Evolutionary conservation across 495 filamentous ascomycete species (phyloP), one percentile per base, ranked within the genome.

Genomic region (Neurospora africana): DNA sequence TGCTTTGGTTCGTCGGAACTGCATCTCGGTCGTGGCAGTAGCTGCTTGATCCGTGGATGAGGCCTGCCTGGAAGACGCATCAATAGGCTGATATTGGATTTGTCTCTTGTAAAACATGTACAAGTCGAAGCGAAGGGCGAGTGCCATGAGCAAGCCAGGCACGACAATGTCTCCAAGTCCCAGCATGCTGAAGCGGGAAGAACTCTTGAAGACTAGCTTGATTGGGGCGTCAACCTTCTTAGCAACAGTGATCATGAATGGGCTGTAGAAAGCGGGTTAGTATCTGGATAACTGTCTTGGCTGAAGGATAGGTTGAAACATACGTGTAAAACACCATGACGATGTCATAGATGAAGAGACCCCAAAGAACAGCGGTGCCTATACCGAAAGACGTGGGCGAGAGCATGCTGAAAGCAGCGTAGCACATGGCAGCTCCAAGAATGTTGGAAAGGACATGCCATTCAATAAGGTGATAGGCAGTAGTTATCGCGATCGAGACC

Each of bases 311-410:
- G n/a, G 10, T 21, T 53, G 30, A 43, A 11, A 81, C 86, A 77
- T 79, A 88, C 84, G 95, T 99, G 80, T 92, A 99, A 78, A 98
- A 99, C 70, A 99, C 95, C 82, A 98, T 96, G 78, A 94, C 91
- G 69, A 99, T 95, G 75, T 99, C 95, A 76, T 99, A 99, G 76
- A 95, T 86, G 79, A 98, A 98, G 19, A 99, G 84, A 0, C 90
- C 91, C 4, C 80, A 83, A 0, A 98, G 84, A 38, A 99, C 89
- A 35, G 93, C 80, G 2, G 89, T 90, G 4, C 93, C 95, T 0
- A 92, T 97, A 72, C 84, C 83, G 77, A 97, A 97, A 0, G 92
- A 97, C 0, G 94, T 95, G 0, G 95, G 96, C 3, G 95, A 97
- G 83, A 99, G 88, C 72, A 97, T 81, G 71, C 93, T 87, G 44